Conservation (phyloP, 164 flowering plant genomes). For the Echeveria elegans region DNA sequence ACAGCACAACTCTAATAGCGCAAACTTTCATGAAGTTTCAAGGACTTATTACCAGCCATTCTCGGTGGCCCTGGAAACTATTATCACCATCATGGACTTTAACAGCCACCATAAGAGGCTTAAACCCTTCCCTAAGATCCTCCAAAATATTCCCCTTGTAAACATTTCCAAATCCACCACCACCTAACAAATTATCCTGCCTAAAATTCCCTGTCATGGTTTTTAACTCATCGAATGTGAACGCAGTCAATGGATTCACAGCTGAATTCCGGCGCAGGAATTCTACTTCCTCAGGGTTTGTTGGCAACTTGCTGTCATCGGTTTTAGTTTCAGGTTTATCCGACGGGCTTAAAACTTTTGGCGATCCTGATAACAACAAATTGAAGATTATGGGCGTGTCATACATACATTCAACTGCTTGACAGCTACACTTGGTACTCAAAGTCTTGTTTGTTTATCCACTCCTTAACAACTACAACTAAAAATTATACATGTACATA, state of each 20-base stretch:
- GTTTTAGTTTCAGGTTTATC: conserved; percentile 19
- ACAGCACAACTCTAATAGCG: neutral
- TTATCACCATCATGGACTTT: conserved; percentile 97
- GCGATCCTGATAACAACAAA: conserved; percentile 30
- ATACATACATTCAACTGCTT: neutral
- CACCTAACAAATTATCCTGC: conserved; percentile 69
- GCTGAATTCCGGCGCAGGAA: conserved; percentile 66
- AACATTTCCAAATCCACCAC: conserved; percentile 95
- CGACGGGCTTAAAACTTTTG: conserved; percentile 31
- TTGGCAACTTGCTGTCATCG: conserved; percentile 43
- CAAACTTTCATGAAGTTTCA: neutral
- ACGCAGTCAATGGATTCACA: conserved; percentile 64
- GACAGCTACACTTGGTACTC: neutral
- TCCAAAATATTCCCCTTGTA: conserved; percentile 70
- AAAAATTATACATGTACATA: neutral
- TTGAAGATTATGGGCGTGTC: neutral
- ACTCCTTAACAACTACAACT: conserved; percentile 4
- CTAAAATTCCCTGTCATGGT: conserved; percentile 68
- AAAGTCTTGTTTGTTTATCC: conserved; percentile 2
- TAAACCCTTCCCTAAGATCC: conserved; percentile 47
- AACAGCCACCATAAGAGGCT: conserved; percentile 69
- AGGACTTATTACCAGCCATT: conserved; percentile 79
- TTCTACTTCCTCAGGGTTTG: conserved; percentile 90
- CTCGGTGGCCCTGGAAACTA: conserved; percentile 90
- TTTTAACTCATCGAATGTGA: conserved; percentile 60